Base-by-base conservation (phyloP, 2,329 filamentous ascomycete species). In the Aureobasidium sp. region DNA sequence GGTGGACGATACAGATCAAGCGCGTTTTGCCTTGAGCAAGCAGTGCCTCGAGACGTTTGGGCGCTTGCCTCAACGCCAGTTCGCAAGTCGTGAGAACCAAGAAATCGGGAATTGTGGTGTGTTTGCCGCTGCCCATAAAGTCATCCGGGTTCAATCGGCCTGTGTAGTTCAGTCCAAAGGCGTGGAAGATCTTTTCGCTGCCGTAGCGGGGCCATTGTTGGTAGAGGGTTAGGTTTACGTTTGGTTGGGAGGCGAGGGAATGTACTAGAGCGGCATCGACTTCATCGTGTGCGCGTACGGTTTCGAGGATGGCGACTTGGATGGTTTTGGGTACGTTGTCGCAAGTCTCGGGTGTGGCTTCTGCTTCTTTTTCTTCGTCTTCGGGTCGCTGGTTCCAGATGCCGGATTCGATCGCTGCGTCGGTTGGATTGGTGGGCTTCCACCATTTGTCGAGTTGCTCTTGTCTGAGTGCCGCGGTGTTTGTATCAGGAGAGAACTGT, bases 271-370 rank as follows among this genome's bases (percentile, higher is more conserved):
- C 68, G 10, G 67, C 67, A 21, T 67, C 61, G 29, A 69, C 68
- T 58, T 70, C 69, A 61, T 70, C 69, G 64, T 70, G 68, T n/a
- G 64, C 65, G 17, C 67, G 66, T 9, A 63, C 65, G 9, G 63
- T 64, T 50, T 70, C 68, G 10, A 64, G 59, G 47, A 70, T 33
- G 51, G 51, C 43, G 45, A 61, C 60, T 45, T 49, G 42, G 86
- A 87, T 1, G 23, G 11, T 40, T 11, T 49, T 23, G 31, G 55
- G 55, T 7, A 31, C n/a, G n/a, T 33, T 43, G 17, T 47, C 43
- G 43, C 55, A 58, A 6, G 55, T 4, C 7, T 46, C 27, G 11
- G 25, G 40, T 7, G n/a, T n/a, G 4, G 10, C 17, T 57, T 57
- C 40, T 33, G 17, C 21, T 27, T 45, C 17, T 23, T 57, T 11